Evolutionary conservation across 2,329 filamentous ascomycete species (phyloP), one percentile per base, ranked within the genome.

Genomic region (Xylariaceae sp.): DNA sequence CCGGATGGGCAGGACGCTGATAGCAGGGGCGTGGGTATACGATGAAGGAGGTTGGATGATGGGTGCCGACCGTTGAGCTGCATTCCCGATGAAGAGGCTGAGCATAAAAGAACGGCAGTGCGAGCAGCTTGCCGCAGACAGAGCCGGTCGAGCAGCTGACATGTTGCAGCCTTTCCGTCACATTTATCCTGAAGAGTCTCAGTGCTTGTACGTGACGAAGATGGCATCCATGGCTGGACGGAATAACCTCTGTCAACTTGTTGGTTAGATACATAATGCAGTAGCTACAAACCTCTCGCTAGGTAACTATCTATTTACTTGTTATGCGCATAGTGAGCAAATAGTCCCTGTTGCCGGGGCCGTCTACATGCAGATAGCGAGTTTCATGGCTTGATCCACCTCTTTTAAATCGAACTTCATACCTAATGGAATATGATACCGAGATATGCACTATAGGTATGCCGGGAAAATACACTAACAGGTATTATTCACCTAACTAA

Each of bases 71-170:
- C 53, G 61, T 2, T 56, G 26, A 40, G 59, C n/a, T n/a, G n/a
- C 50, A 21, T n/a, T 49, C 26, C 22, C 51, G 19, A 65, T 53
- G 51, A 70, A 68, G 49, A 68, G 58, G 54, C 57, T 64, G 3
- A 69, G 53, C 45, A 65, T 40, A 44, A 61, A 57, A 6, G 57
- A 52, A 39, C 65, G 67, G 47, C 67, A 70, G 34, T 65, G 65
- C 46, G 63, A 65, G 51, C 67, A 70, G 44, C 64, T 61, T 12
- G 59, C 59, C 22, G 61, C 60, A 15, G 61, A 59, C 48, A 70
- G 49, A 34, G 59, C 61, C 45, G 56, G 63, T 51, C 64, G 47
- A 47, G 53, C 54, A 53, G 54, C 47, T 16, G 61, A 64, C 67
- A 69, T 69, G 12, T 47, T 56, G 41, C 13, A 3, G 32, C 10